Conservation (phyloP, 1,284 basidiomycete genomes). For the Moesziomyces sp. region DNA sequence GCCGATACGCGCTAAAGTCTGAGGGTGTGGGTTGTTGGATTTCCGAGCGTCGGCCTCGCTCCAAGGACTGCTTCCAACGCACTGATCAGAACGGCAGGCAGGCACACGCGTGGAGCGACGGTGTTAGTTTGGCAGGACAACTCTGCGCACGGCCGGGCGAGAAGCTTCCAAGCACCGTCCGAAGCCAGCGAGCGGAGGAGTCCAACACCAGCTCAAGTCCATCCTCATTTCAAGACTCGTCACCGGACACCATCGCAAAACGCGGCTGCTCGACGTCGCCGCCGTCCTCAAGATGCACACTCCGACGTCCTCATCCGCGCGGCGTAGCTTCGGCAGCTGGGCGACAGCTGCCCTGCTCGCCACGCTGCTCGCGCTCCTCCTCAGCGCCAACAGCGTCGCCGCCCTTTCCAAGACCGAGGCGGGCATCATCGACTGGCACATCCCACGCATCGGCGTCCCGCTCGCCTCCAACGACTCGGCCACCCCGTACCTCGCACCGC, state of each 20-base stretch:
- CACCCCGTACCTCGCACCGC: constrained; percentile 55
- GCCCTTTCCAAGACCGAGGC: constrained; percentile 44
- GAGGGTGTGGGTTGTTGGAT: too few species aligned
- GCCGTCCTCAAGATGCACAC: constrained; percentile 18
- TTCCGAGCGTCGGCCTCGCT: too few species aligned
- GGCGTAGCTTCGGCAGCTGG: constrained; percentile 19
- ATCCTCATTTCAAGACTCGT: background rate
- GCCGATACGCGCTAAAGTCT: background rate
- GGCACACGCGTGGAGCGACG: constrained; percentile 4
- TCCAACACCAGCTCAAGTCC: background rate
- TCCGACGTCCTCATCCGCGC: constrained; percentile 16
- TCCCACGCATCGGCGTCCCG: constrained; percentile 51
- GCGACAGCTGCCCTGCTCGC: constrained; percentile 18
- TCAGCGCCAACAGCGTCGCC: constrained; percentile 7
- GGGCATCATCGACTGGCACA: constrained; percentile 53
- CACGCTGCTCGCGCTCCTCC: constrained; percentile 18
- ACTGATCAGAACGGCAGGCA: too few species aligned
- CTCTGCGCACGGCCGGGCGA: constrained; percentile 9
- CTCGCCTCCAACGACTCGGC: constrained; percentile 37
- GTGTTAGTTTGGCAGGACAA: background rate
- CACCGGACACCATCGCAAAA: background rate
- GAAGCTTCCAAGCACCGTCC: background rate
- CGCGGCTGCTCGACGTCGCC: background rate
- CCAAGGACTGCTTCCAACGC: too few species aligned
- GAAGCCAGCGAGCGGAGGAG: too few species aligned